phyloP scores from a whole-genome alignment of 2,329 filamentous ascomycete species.

The Sarocladium oryzae region DNA sequence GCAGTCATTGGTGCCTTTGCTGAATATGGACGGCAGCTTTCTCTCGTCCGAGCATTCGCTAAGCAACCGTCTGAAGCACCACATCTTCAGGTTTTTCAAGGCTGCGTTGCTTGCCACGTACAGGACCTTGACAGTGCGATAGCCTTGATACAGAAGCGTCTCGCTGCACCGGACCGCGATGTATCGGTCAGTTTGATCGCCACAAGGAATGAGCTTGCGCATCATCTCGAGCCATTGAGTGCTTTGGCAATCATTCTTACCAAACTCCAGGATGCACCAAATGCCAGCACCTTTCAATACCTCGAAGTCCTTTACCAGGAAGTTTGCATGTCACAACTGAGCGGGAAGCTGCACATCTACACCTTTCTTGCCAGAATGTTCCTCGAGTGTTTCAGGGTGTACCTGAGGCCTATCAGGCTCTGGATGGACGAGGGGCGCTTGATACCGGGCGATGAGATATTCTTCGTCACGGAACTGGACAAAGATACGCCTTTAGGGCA shows the following conservation, averaged over 20 bases:
- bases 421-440: constrained; percentile 84
- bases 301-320: constrained; percentile 72
- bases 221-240: constrained; percentile 47
- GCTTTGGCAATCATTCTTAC: constrained; percentile 55
- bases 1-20: constrained; percentile 41
- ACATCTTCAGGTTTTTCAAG: constrained; percentile 66
- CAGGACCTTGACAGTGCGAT: constrained; percentile 51
- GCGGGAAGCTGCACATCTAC: constrained; percentile 57
- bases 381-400: constrained; percentile 74
- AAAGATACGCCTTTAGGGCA: constrained; percentile 50
- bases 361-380: constrained; percentile 62
- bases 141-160: constrained; percentile 51
- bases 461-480: constrained; percentile 64
- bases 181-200: constrained; percentile 60
- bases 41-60: constrained; percentile 38
- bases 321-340: constrained; percentile 62
- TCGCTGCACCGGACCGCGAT: constrained; percentile 47
- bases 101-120: constrained; percentile 53
- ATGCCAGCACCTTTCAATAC: constrained; percentile 58
- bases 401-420: constrained; percentile 67
- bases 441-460: constrained; percentile 56
- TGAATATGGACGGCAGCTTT: constrained; percentile 39
- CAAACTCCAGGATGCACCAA: constrained; percentile 21
- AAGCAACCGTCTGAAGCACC: constrained; percentile 41
- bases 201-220: constrained; percentile 51